These are phyloP conservation scores for Globisporangium okanoganense DNA, from an alignment of 352 stramenopile genomes.

Conservation along the genomic window DNA sequence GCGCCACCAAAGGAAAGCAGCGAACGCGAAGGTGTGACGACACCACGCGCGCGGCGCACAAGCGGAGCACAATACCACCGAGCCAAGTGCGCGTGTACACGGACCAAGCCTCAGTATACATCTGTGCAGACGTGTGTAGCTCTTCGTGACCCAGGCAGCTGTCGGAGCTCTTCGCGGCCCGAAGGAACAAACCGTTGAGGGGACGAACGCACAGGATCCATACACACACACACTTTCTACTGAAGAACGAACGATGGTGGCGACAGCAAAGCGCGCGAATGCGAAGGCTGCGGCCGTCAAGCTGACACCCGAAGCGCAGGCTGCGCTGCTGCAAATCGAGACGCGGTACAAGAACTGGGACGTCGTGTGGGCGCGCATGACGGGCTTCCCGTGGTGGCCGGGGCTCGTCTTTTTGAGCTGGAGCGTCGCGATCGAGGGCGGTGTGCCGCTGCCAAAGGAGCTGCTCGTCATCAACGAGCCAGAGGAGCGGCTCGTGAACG, in stretches of 20 bases:
- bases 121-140: not conserved
- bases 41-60: too few relatives aligned
- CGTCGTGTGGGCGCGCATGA: slow-evolving; percentile 75
- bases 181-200: not conserved
- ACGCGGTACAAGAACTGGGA: slow-evolving; percentile 67
- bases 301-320: slow-evolving; percentile 17
- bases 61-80: too few relatives aligned
- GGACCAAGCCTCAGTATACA: too few relatives aligned
- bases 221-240: too few relatives aligned
- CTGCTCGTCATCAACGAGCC: slow-evolving; percentile 36
- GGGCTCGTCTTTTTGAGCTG: slow-evolving; percentile 69
- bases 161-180: not conserved
- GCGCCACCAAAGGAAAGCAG: too few relatives aligned
- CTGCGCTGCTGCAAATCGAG: slow-evolving; percentile 30
- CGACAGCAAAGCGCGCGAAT: slow-evolving; percentile 17
- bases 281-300: slow-evolving; percentile 16
- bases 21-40: too few relatives aligned
- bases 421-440: slow-evolving; percentile 38
- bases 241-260: slow-evolving; percentile 24
- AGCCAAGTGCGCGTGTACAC: too few relatives aligned
- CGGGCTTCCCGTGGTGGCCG: slow-evolving; percentile 75
- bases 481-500: slow-evolving; percentile 15
- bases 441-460: slow-evolving; percentile 37
- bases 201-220: not conserved
- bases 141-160: not conserved